phyloP scores from a whole-genome alignment of 305 asterid genomes.

The Fraxinus sp. region DNA sequence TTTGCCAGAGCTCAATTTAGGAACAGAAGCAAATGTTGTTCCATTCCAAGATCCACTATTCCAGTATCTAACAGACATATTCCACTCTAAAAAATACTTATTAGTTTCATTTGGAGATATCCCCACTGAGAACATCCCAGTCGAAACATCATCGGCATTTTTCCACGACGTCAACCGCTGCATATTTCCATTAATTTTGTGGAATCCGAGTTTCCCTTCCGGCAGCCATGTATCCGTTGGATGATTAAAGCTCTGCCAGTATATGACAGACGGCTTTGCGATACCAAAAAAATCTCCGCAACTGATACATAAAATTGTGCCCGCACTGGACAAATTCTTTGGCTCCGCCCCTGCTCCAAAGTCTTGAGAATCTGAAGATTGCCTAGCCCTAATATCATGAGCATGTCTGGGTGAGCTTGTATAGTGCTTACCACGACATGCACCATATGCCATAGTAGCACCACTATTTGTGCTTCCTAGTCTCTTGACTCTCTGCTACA shows the following conservation, averaged over 20 bases:
- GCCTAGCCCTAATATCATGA: background rate
- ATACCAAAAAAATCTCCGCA: too few relatives aligned
- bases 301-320: too few relatives aligned
- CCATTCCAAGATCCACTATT: background rate
- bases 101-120: too few relatives aligned
- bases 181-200: slow-evolving; percentile 29
- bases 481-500: background rate
- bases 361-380: background rate
- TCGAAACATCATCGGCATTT: slow-evolving; percentile 33
- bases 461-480: background rate
- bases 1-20: background rate
- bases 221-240: too few relatives aligned
- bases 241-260: too few relatives aligned
- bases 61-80: background rate
- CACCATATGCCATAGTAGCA: background rate
- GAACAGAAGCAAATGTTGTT: background rate
- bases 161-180: slow-evolving; percentile 39
- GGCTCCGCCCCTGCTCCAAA: background rate
- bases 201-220: slow-evolving; percentile 19
- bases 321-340: too few relatives aligned
- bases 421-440: background rate
- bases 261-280: too few relatives aligned
- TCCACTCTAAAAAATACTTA: too few relatives aligned
- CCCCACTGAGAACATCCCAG: slow-evolving; percentile 33
- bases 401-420: background rate